Evolutionary conservation across 208 protist genomes (phyloP), one percentile per base, ranked within the genome.

Genomic region (Jaenimonas drosophilae): DNA sequence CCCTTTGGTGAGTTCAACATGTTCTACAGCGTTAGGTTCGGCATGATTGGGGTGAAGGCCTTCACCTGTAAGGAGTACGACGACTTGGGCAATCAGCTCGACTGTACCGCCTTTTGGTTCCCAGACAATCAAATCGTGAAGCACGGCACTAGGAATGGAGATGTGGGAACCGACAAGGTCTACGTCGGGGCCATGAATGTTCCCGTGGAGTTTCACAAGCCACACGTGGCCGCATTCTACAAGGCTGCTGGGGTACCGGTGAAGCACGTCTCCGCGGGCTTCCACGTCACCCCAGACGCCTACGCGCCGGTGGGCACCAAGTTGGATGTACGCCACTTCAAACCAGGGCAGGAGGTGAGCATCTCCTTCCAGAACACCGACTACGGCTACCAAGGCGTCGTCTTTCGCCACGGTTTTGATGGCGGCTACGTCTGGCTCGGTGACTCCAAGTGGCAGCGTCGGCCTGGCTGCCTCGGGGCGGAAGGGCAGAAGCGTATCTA

Each of bases 1-100:
- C 82, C 89, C 5, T 96, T 93, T 67, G 89, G 89, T 14, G 86
- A 94, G 59, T 96, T 94, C 52, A 94, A 96, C 67, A 90, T 93
- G 82, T 92, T 93, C 48, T 96, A 94, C 54, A 93, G 80, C n/a
- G 83, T 93, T 12, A 64, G 89, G 33, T 86, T 94, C 56, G 89
- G 89, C 26, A 84, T 96, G 79, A 49, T 96, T 41, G 89, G 89
- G 23, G 66, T 91, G 7, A 94, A 94, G 46, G 89, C 62, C 0
- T 92, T 92, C 49, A 93, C 85, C 6, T 90, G 78, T 59, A 96
- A 90, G 37, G 83, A 96, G 40, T 93, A 91, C 59, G 89, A 96
- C 51, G 84, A 96, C n/a, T 69, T 91, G 1, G 89, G 89, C 27
- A 96, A 96, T 58, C 75, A 92, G 54, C 76, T 96, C 36, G 85